These are phyloP conservation scores for Pichia gijzeniarum DNA, from an alignment of 805 yeast species.

Conservation along the genomic window DNA sequence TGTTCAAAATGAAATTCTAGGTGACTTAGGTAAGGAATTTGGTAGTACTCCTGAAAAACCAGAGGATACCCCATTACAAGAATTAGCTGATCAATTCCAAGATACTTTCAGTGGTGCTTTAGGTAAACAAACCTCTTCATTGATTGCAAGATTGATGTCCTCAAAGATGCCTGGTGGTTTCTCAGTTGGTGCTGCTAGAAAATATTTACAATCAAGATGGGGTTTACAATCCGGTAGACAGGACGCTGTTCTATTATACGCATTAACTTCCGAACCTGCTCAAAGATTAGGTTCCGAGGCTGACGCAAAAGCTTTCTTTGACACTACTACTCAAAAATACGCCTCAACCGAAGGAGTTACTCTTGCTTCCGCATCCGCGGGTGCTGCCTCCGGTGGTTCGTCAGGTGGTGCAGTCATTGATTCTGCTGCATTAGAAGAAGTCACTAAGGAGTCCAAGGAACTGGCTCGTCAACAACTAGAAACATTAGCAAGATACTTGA, in stretches of 20 bases:
- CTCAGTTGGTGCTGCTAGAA: constrained; percentile 85
- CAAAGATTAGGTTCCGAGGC: constrained; percentile 77
- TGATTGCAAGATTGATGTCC: constrained; percentile 85
- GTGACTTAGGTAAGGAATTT: constrained; percentile 97
- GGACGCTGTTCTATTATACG: constrained; percentile 77
- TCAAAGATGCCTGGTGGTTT: constrained; percentile 99
- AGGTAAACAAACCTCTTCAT: constrained; percentile 89
- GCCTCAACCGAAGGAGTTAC: constrained; percentile 79
- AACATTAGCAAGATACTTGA: constrained; percentile 90
- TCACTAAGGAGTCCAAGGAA: constrained; percentile 62
- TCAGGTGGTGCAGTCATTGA: constrained; percentile 88
- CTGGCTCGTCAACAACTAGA: constrained; percentile 81
- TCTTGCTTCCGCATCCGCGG: constrained; percentile 59
- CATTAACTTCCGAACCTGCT: constrained; percentile 87
- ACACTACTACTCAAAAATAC: constrained; percentile 73
- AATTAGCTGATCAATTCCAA: constrained; percentile 92
- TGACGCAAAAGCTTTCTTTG: constrained; percentile 89
- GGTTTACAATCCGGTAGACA: constrained; percentile 94
- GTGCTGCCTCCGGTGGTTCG: constrained; percentile 38
- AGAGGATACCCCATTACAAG: constrained; percentile 94
- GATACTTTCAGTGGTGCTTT: constrained; percentile 81
- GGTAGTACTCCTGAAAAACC: constrained; percentile 98
- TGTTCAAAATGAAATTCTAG: constrained; percentile 95
- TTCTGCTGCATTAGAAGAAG: constrained; percentile 87
- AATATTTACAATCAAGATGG: constrained; percentile 85